These are phyloP conservation scores for Sarcodon sp. DNA, from an alignment of 768 basidiomycete species.

Conservation along the genomic window DNA sequence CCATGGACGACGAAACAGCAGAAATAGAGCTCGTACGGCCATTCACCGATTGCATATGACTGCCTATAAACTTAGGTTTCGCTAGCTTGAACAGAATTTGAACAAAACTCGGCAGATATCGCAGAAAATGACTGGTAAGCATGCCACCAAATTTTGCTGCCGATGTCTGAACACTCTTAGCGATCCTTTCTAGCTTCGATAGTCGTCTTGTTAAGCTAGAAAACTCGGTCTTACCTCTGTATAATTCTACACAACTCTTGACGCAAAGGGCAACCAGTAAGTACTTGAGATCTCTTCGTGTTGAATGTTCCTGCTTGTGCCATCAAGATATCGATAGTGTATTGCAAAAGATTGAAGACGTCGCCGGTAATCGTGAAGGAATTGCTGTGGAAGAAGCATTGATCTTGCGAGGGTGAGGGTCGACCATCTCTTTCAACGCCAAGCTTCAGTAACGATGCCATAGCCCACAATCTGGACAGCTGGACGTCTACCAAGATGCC, in stretches of 20 bases:
- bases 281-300: constrained; percentile 15
- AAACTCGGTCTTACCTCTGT: constrained; percentile 76
- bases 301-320: not conserved
- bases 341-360: constrained; percentile 64
- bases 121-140: constrained; percentile 74
- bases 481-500: constrained; percentile 55
- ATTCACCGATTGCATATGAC: not conserved
- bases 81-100: constrained; percentile 78
- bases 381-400: constrained; percentile 68
- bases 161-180: constrained; percentile 27
- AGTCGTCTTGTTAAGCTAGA: constrained; percentile 71
- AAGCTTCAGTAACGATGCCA: not conserved
- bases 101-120: constrained; percentile 80
- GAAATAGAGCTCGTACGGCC: constrained; percentile 56
- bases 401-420: constrained; percentile 60
- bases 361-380: constrained; percentile 64
- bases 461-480: constrained; percentile 61
- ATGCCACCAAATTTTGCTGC: not conserved
- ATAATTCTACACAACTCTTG: constrained; percentile 62
- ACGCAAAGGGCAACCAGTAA: constrained; percentile 61
- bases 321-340: constrained; percentile 71
- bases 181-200: constrained; percentile 77
- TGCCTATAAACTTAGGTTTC: not conserved
- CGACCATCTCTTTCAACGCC: not conserved
- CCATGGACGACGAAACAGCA: constrained; percentile 51